Conservation (phyloP, 176 grass and related monocot species). For the Aegilops speltoides region DNA sequence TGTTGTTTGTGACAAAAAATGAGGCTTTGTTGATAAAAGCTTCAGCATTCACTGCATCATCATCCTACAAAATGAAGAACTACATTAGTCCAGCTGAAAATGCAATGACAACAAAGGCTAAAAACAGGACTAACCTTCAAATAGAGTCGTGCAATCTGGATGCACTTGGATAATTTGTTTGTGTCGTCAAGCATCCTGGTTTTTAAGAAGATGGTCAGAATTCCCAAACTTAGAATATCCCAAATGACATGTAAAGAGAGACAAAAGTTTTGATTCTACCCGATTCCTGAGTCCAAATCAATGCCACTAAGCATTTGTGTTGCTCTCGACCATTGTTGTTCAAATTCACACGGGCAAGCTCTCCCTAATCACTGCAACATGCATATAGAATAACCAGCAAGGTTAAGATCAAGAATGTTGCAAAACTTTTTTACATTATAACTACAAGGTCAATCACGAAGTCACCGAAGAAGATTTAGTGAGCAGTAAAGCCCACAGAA, state of each 20-base stretch:
- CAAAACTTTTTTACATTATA: background rate
- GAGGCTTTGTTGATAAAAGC: conserved; percentile 99
- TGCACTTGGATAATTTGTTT: conserved; percentile 93
- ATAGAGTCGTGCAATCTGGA: conserved; percentile 37
- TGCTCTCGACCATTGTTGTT: too few species aligned
- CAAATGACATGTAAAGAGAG: too few species aligned
- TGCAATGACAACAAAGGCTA: background rate
- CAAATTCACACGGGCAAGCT: conserved; percentile 54
- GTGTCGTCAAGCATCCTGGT: conserved; percentile 84
- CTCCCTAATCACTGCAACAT: conserved; percentile 94
- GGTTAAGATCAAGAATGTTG: background rate
- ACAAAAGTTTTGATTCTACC: too few species aligned
- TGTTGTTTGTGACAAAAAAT: conserved; percentile 84
- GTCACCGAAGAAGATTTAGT: background rate
- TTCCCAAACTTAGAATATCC: background rate
- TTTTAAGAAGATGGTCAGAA: background rate
- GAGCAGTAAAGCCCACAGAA: background rate
- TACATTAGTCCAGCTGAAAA: background rate
- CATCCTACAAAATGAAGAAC: conserved; percentile 57
- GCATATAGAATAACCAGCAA: conserved; percentile 19
- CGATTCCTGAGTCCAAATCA: too few species aligned
- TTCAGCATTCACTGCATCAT: conserved; percentile 89
- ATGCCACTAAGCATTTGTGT: too few species aligned
- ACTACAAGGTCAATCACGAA: background rate
- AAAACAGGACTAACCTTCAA: conserved; percentile 52